phyloP scores from a whole-genome alignment of 495 filamentous ascomycete species.

The Annulohypoxylon nitens region DNA sequence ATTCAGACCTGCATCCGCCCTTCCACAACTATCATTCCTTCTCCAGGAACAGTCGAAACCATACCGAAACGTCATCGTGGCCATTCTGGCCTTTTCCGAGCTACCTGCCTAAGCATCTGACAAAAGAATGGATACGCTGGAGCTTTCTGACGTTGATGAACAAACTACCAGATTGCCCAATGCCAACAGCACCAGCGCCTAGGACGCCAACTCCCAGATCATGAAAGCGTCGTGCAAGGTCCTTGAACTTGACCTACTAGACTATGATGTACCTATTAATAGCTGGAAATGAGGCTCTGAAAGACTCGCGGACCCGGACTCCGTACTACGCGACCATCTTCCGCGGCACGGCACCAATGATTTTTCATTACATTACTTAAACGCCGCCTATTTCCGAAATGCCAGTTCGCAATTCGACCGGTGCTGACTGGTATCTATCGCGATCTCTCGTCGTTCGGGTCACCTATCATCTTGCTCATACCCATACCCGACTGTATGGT shows the following conservation, averaged over 20 bases:
- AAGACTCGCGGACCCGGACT: not conserved
- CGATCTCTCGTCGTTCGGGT: not conserved
- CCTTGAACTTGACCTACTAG: not conserved
- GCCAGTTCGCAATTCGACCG: not conserved
- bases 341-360: not conserved
- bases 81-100: not conserved
- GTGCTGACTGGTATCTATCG: slow-evolving; percentile 17
- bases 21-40: slow-evolving; percentile 21
- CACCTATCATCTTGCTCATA: slow-evolving; percentile 1
- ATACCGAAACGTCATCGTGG: slow-evolving; percentile 21
- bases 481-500: slow-evolving; percentile 18
- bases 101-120: not conserved
- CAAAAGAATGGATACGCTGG: not conserved
- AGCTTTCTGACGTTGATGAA: not conserved
- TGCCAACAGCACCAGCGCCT: not conserved
- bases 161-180: not conserved
- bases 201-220: not conserved
- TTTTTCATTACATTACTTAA: slow-evolving; percentile 2
- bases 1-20: slow-evolving; percentile 32
- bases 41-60: not conserved
- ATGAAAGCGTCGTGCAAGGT: not conserved
- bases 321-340: not conserved
- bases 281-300: slow-evolving; percentile 8
- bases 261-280: not conserved
- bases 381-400: not conserved